phyloP scores from a whole-genome alignment of 2,329 filamentous ascomycete genomes.

The Pyricularia pennisetigena region DNA sequence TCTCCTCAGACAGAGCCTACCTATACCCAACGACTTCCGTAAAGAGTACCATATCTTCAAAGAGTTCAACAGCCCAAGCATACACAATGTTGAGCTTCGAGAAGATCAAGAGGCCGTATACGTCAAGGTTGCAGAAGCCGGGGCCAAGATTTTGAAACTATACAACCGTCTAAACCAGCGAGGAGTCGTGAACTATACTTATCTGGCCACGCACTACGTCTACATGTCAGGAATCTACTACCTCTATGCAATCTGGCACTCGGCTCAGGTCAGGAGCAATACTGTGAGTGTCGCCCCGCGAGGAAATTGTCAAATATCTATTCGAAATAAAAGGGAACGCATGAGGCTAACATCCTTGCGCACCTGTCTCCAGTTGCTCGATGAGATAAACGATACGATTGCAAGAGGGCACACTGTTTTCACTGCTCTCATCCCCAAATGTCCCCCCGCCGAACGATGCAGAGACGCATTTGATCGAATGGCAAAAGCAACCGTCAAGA shows the following conservation, averaged over 20 bases:
- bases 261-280: conserved; percentile 73
- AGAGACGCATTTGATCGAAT: conserved; percentile 92
- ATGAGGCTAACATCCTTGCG: conserved; percentile 15
- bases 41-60: conserved; percentile 61
- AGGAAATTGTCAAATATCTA: background rate
- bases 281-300: conserved; percentile 48
- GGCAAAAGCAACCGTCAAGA: conserved; percentile 89
- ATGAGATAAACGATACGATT: conserved; percentile 96
- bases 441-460: conserved; percentile 88
- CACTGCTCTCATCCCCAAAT: conserved; percentile 85
- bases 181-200: conserved; percentile 90
- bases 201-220: conserved; percentile 87
- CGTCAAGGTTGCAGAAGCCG: conserved; percentile 88
- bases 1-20: conserved; percentile 84
- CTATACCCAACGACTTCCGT: conserved; percentile 76
- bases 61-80: conserved; percentile 52
- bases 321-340: background rate
- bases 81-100: conserved; percentile 53
- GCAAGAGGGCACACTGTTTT: conserved; percentile 88
- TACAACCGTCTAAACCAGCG: conserved; percentile 84
- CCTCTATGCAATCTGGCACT: conserved; percentile 96
- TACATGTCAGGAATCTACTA: conserved; percentile 98
- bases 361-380: conserved; percentile 51
- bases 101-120: conserved; percentile 89
- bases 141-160: conserved; percentile 81